Evolutionary conservation across 495 filamentous ascomycete species (phyloP), one percentile per base, ranked within the genome.

Genomic region (Penicillium canescens): DNA sequence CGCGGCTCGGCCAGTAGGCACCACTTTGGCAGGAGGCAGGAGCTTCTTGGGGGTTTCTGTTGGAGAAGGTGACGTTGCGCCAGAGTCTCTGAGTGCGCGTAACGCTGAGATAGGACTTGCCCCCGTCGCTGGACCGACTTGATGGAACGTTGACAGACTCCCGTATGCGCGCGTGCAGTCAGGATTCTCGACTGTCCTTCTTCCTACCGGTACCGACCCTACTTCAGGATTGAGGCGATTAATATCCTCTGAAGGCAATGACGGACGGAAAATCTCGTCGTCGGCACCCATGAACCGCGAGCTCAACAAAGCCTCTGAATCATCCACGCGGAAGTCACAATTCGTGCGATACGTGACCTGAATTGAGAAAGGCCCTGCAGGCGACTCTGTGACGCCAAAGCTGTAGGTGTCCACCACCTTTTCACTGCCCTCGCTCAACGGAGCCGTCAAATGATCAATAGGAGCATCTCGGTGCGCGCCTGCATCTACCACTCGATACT

Each of bases 271-370:
- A 60, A 87, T 89, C 36, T 89, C 85, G 63, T 96, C 91, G 61
- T 97, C 92, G 13, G 88, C 81, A 13, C 91, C 90, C 83, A 96
- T 92, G 64, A 94, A 91, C n/a, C 89, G 86, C n/a, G 92, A 96
- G 71, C 93, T 96, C 33, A 98, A 65, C 16, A 97, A 70, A 4
- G 92, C 86, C 71, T 98, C 94, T 0, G 90, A 86, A 62, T 96
- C 91, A 60, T 95, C 93, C 14, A 96, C 84, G 14, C 89, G 84
- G 73, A 98, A 97, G 58, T 88, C 90, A 71, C 88, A 95, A 62
- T 91, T 88, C 34, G 81, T 88, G 50, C 94, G 89, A 69, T 94
- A 96, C 7, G 84, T 81, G 18, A 96, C 88, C 37, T 88, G 80
- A 42, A 92, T 83, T 33, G 85, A 86, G 57, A 98, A 87, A 26